phyloP scores from a whole-genome alignment of 257 asterid species.

The Forsythia viridissima region DNA sequence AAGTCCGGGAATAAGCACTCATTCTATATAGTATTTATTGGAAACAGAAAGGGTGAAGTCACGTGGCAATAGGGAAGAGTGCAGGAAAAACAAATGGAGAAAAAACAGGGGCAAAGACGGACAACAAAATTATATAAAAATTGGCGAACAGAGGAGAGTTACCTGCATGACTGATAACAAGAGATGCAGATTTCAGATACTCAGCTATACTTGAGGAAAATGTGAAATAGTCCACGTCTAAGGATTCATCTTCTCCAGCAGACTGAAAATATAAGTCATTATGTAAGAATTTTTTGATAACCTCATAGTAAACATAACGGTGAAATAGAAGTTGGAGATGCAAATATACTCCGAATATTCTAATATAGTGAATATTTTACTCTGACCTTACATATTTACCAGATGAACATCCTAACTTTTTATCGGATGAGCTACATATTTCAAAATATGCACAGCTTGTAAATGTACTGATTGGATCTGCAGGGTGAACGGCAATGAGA shows the following conservation, averaged over 20 bases:
- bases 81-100: background rate
- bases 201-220: constrained; percentile 94
- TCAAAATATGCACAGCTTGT: background rate
- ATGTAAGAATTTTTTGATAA: constrained; percentile 6
- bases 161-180: constrained; percentile 97
- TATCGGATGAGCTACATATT: background rate
- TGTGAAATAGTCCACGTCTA: constrained; percentile 72
- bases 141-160: background rate
- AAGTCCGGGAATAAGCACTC: no score
- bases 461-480: background rate
- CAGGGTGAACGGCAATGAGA: background rate
- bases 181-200: constrained; percentile 75
- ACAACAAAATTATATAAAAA: background rate
- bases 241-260: constrained; percentile 57
- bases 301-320: background rate
- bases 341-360: background rate
- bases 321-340: constrained; percentile 11
- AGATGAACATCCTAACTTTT: background rate
- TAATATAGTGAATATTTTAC: background rate
- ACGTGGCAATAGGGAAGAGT: background rate
- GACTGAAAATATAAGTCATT: constrained; percentile 43
- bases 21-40: no score
- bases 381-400: background rate
- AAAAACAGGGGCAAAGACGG: background rate
- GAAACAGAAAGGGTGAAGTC: no score